A percentile compares a stretch with the other conserved stretches of the same genome.
phyloP scores from a whole-genome alignment of 305 asterid species.

The Andrographis paniculata region DNA sequence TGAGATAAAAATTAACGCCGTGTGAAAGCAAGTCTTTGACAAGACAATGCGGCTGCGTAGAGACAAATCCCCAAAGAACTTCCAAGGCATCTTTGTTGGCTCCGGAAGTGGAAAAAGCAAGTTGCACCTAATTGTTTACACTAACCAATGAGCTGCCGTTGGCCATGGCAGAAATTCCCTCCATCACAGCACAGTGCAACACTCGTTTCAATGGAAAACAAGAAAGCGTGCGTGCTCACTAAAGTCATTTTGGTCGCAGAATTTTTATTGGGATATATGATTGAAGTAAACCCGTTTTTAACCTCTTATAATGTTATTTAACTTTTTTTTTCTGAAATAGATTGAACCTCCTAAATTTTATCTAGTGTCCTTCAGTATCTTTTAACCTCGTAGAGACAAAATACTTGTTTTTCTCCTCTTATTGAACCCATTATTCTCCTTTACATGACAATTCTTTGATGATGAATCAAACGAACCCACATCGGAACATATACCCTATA shows the following conservation, averaged over 20 bases:
- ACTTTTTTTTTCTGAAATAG: too few relatives aligned
- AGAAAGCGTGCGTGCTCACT: too few relatives aligned
- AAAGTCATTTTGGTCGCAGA: too few relatives aligned
- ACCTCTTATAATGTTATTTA: too few relatives aligned
- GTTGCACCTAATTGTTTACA: conserved; percentile 22
- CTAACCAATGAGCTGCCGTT: conserved; percentile 19
- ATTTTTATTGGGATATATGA: too few relatives aligned
- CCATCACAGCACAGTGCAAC: not conserved
- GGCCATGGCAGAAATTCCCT: conserved; percentile 26
- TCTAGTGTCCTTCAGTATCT: too few relatives aligned
- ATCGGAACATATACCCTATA: too few relatives aligned
- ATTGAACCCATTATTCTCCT: conserved; percentile 41
- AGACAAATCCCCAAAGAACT: conserved; percentile 32
- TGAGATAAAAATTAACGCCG: conserved; percentile 38
- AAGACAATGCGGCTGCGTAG: conserved; percentile 40
- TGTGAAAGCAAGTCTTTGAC: conserved; percentile 51
- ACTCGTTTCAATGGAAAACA: too few relatives aligned
- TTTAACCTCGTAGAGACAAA: too few relatives aligned
- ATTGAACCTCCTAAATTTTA: too few relatives aligned
- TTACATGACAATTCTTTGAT: conserved; percentile 22
- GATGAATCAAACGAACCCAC: conserved; percentile 45
- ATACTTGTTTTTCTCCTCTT: conserved; percentile 91
- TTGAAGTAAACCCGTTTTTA: too few relatives aligned
- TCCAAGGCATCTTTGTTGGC: conserved; percentile 27
- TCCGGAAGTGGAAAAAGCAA: conserved; percentile 13